Base-by-base conservation (phyloP, 1,139 yeast species). In the Suhomyces chickasaworum region DNA sequence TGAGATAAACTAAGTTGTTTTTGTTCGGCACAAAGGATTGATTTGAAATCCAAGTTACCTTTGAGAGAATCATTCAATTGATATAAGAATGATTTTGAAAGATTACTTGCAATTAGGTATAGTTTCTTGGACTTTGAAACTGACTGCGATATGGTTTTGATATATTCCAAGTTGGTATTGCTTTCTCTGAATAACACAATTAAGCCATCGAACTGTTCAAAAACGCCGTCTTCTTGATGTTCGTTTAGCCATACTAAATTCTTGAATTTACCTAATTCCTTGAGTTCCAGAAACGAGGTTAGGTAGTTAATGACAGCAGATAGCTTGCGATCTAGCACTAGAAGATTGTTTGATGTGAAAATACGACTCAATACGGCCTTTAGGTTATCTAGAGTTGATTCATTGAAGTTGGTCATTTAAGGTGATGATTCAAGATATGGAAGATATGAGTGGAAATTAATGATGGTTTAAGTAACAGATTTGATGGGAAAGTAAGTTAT, bases 251-350 rank as follows among this genome's bases (percentile, higher is more conserved):
- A 85, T 18, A 81, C 69, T 17, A 85, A 79, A 50, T 77, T 76
- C 25, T 73, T 78, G 43, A 88, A 81, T 41, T 84, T 70, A 8
- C 82, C 87, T 43, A 70, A 71, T 42, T 75, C 75, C 56, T 81
- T 79, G 41, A 86, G 71, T 17, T 68, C 65, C 49, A 77, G 73
- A 62, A 86, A 87, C 3, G 86, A 79, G 3, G 86, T 78, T 42
- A 87, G 67, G 34, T 73, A 69, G 56, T 89, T 83, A 50, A 88
- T 69, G 4, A 80, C 60, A 1, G 82, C 70, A 5, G 88, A 75
- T 29, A 87, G 61, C 4, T 69, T 58, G 33, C 73, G 72, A 53
- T 87, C 89, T 2, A 87, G 70, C 4, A 86, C 68, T 13, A 88
- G 64, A 9, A 80, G 63, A 57, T 80, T 73, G 46, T 65, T 63